phyloP scores from a whole-genome alignment of 2,329 filamentous ascomycete species.

The Fusarium stilboides region DNA sequence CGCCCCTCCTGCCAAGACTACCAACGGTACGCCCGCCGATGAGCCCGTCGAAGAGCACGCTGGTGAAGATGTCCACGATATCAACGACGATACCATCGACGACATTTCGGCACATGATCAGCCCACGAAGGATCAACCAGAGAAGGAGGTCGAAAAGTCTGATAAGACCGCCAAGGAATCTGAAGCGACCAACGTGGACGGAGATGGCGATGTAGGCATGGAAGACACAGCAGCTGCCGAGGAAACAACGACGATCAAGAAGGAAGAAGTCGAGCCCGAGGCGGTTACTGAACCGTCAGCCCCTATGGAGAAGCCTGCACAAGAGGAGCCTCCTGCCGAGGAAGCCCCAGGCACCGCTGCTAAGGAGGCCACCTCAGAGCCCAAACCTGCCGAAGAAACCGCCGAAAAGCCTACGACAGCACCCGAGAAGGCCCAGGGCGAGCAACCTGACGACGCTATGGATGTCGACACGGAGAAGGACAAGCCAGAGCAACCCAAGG shows the following conservation, averaged over 20 bases:
- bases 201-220: constrained; percentile 69
- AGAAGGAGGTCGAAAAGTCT: constrained; percentile 43
- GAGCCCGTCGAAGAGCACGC: constrained; percentile 50
- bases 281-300: constrained; percentile 25
- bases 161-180: constrained; percentile 34
- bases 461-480: constrained; percentile 56
- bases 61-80: constrained; percentile 54
- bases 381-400: constrained; percentile 39
- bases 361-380: constrained; percentile 38
- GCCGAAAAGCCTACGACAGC: constrained; percentile 36
- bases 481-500: constrained; percentile 45
- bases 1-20: constrained; percentile 56
- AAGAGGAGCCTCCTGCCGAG: constrained; percentile 32
- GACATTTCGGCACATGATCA: constrained; percentile 56
- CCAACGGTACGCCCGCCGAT: constrained; percentile 51
- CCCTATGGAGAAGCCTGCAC: constrained; percentile 39
- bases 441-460: constrained; percentile 51
- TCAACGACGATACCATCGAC: constrained; percentile 61
- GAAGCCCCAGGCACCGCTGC: constrained; percentile 16
- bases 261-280: constrained; percentile 46
- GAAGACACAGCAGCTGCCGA: constrained; percentile 53
- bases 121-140: constrained; percentile 46
- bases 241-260: constrained; percentile 47
- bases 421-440: constrained; percentile 39
- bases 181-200: constrained; percentile 56